These are phyloP conservation scores for Amaranthus cruentus DNA, from an alignment of 148 eudicot genomes.

Conservation along the genomic window DNA sequence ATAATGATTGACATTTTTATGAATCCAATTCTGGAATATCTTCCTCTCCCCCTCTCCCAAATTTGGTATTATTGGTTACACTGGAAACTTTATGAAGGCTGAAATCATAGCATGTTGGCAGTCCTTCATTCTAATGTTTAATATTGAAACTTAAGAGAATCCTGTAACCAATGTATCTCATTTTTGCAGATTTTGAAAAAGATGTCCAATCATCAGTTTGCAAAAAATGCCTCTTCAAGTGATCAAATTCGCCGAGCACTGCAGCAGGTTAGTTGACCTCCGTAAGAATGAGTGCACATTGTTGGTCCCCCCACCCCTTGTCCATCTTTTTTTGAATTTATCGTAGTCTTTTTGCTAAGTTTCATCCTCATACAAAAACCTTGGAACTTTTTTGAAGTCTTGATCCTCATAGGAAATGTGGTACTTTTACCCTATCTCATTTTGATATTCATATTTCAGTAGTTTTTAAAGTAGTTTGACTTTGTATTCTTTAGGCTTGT, in stretches of 20 bases:
- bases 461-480: no score
- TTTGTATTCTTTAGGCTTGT: no score
- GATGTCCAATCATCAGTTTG: slow-evolving; percentile 56
- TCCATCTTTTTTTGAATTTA: background rate
- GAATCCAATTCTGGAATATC: background rate
- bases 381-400: no score
- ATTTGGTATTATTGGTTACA: background rate
- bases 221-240: slow-evolving; percentile 52
- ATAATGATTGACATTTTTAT: background rate
- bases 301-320: background rate
- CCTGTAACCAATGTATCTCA: background rate
- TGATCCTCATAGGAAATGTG: no score
- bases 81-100: background rate
- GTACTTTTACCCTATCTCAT: no score
- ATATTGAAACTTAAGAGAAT: background rate
- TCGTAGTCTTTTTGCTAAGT: no score
- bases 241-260: slow-evolving; percentile 65
- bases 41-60: background rate
- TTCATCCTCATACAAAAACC: no score
- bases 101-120: background rate
- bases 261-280: slow-evolving; percentile 58
- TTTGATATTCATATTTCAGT: no score
- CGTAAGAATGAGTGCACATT: slow-evolving; percentile 1
- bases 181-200: slow-evolving; percentile 57
- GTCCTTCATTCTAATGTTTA: background rate